These are phyloP conservation scores for Styphnolobium japonicum DNA, from an alignment of 306 rosid genomes.

Conservation along the genomic window DNA sequence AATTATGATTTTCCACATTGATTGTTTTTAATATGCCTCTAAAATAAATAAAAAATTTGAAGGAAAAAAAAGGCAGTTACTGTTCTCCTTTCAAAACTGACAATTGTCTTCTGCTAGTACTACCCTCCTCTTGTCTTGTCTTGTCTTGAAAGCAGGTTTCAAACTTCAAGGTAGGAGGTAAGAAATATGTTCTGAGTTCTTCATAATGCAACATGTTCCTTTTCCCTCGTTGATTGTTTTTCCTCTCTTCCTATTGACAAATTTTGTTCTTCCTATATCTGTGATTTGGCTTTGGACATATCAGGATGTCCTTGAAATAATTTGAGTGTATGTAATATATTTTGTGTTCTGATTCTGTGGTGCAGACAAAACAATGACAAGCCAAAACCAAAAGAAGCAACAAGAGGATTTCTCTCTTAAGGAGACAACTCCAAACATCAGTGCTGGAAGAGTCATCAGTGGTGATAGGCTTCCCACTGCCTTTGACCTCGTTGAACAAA, in stretches of 20 bases:
- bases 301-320: no score
- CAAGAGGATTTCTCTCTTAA: conserved; percentile 39
- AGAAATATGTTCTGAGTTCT: no score
- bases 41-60: no score
- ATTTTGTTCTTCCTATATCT: background rate
- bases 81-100: no score
- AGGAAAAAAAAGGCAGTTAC: no score
- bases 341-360: background rate
- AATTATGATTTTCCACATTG: no score
- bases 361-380: conserved; percentile 21
- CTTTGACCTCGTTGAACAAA: conserved; percentile 38
- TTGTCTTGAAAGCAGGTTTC: background rate
- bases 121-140: background rate
- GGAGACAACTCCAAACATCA: conserved; percentile 40
- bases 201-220: background rate
- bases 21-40: no score
- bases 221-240: background rate
- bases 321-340: background rate
- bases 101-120: no score
- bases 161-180: background rate
- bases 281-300: no score
- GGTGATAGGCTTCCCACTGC: conserved; percentile 19
- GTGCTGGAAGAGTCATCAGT: conserved; percentile 18
- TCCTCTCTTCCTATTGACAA: background rate
- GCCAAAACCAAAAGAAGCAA: conserved; percentile 20